Conservation (phyloP, 1,284 basidiomycete species). For the Omphalotus olearius region DNA sequence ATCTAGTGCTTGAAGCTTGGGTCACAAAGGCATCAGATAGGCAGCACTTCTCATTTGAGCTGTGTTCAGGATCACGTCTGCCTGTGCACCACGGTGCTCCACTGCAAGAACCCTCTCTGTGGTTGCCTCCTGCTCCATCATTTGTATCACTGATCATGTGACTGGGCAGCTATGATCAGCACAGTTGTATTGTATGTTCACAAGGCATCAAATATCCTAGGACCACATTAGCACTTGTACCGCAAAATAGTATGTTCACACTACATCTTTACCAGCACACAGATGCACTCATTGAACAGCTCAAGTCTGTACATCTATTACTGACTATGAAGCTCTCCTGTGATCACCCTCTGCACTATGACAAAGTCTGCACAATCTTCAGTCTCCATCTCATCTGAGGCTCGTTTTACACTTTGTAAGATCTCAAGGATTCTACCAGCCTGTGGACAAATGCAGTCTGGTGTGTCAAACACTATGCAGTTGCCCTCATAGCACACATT, state of each 20-base stretch:
- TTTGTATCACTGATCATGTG: not conserved
- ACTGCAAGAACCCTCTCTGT: constrained; percentile 6
- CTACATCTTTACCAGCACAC: not conserved
- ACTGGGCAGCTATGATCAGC: constrained; percentile 12
- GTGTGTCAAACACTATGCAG: not conserved
- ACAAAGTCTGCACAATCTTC: not conserved
- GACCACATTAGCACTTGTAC: not conserved
- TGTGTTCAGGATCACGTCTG: constrained; percentile 17
- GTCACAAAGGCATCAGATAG: constrained; percentile 9
- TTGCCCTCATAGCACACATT: not conserved
- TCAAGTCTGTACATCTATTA: not conserved
- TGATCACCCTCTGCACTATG: not conserved
- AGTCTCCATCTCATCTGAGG: not conserved
- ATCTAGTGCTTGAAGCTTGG: too few species aligned
- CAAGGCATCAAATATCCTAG: constrained; percentile 16
- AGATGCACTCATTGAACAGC: not conserved
- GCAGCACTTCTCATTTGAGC: constrained; percentile 20
- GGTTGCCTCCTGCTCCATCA: constrained; percentile 14
- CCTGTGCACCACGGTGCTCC: not conserved
- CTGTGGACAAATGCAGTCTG: not conserved
- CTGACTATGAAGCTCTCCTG: not conserved
- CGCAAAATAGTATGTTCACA: not conserved
- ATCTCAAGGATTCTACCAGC: not conserved
- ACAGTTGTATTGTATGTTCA: constrained; percentile 18
- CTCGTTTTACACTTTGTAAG: not conserved